Base-by-base conservation (phyloP, 2,329 filamentous ascomycete genomes). In the Teratosphaeria zuluensis region DNA sequence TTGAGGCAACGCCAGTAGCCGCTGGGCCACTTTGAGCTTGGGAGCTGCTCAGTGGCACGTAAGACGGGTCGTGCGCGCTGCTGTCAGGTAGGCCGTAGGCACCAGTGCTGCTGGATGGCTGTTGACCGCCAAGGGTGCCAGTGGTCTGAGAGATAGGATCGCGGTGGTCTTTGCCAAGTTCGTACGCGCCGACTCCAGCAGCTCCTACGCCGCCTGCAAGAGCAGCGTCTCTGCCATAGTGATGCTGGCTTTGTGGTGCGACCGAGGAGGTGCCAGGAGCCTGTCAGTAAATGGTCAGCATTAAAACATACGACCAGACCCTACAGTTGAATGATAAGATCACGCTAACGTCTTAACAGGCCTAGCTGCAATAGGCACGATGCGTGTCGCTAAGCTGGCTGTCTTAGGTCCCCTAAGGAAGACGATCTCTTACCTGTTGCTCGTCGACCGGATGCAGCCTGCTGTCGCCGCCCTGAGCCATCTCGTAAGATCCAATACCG, bases 151-250 rank as follows among this genome's bases (percentile, higher is more conserved):
- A 62, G 1, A 66, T 65, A 42, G 66, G 66, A 30, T 62, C 64
- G 16, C 58, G 60, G 51, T 64, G 31, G 38, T 46, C 32, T 35
- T 46, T 55, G 19, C 28, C 14, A 14, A 67, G 66, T 54, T 75
- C 69, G 55, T 74, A 69, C 0, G 67, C 72, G 8, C 59, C 63
- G 31, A 58, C 56, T 4, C 61, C 63, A 28, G 64, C 66, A 3
- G 63, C 61, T 4, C 66, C 70, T 12, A 64, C 68, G 24, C 68
- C 69, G n/a, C 65, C 68, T 24, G 56, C 69, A 9, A 70, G 48
- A 9, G 69, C 70, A n/a, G 69, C 66, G 56, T 71, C 66, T 16
- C 67, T 66, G 14, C 65, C 67, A 30, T 66, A 61, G 46, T 70
- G 68, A 51, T 65, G 42, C 42, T 53, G 51, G 51, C 51, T 53